These are phyloP conservation scores for Stephanodiscus triporus DNA, from an alignment of 108 stramenopile genomes.

Conservation along the genomic window DNA sequence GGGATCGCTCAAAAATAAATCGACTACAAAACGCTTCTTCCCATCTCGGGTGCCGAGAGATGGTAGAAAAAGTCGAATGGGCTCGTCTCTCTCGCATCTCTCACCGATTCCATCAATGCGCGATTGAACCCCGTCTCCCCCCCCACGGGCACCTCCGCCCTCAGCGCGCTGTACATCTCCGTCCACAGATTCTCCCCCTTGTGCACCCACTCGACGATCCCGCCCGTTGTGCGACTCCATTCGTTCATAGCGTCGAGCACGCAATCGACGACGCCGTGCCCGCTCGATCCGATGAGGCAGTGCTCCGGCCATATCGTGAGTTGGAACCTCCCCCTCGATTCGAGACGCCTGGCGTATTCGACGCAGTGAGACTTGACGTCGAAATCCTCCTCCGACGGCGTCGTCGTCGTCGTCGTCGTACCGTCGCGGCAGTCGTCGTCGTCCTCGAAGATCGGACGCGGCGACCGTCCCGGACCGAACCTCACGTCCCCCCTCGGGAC, in stretches of 20 bases:
- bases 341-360: constrained; percentile 72
- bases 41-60: too few species aligned
- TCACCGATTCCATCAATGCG: constrained; percentile 52
- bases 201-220: constrained; percentile 67
- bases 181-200: constrained; percentile 91
- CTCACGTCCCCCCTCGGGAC: constrained; percentile 17
- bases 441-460: background rate
- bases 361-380: constrained; percentile 57
- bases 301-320: constrained; percentile 97
- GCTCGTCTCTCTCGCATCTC: too few species aligned
- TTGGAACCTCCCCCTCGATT: constrained; percentile 69
- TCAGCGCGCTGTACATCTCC: constrained; percentile 91
- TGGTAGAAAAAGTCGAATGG: too few species aligned
- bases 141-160: constrained; percentile 86
- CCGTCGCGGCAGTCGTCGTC: background rate
- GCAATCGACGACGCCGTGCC: constrained; percentile 66
- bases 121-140: constrained; percentile 58
- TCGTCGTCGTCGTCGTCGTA: background rate
- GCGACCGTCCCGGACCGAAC: background rate
- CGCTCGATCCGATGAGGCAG: constrained; percentile 85
- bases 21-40: too few species aligned
- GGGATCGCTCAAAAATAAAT: too few species aligned
- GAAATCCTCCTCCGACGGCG: constrained; percentile 32
- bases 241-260: constrained; percentile 67
- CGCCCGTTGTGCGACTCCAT: constrained; percentile 66